A percentile compares a stretch with the other conserved stretches of the same genome.
Conservation (phyloP, 768 basidiomycete species). For the Solioccasus polychromus region DNA sequence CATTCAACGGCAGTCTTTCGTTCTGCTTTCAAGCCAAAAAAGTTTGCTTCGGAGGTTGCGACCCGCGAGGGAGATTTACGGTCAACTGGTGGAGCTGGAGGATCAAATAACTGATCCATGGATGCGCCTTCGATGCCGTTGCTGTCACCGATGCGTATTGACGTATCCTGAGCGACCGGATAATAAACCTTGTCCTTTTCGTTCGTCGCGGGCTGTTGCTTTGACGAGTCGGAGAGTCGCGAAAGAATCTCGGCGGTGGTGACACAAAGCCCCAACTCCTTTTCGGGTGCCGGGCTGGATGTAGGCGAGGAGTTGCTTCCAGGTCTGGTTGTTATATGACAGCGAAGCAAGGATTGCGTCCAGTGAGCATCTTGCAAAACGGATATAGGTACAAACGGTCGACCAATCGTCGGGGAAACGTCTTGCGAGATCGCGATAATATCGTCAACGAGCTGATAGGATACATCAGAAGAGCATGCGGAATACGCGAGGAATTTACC, state of each 20-base stretch:
- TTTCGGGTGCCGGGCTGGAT: constrained; percentile 39
- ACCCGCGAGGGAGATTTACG: constrained; percentile 27
- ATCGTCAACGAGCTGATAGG: constrained; percentile 71
- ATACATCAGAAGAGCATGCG: background rate
- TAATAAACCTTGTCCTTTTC: constrained; percentile 47
- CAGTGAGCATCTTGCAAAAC: constrained; percentile 78
- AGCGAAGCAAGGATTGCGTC: constrained; percentile 67
- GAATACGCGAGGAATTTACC: constrained; percentile 39
- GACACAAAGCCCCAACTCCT: constrained; percentile 66
- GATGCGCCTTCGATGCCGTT: constrained; percentile 49
- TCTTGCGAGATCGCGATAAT: constrained; percentile 72
- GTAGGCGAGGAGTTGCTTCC: constrained; percentile 27
- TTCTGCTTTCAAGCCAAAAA: constrained; percentile 59
- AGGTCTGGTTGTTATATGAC: constrained; percentile 48
- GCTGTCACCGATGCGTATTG: constrained; percentile 71
- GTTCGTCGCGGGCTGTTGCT: constrained; percentile 9
- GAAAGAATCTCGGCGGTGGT: constrained; percentile 51
- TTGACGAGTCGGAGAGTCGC: constrained; percentile 23
- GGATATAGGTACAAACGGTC: constrained; percentile 63
- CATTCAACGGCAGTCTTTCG: constrained; percentile 42
- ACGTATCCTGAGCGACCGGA: constrained; percentile 66
- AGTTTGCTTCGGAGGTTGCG: constrained; percentile 46
- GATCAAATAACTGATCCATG: constrained; percentile 71
- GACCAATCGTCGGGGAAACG: constrained; percentile 65
- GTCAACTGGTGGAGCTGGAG: constrained; percentile 22